Evolutionary conservation across 495 filamentous ascomycete genomes (phyloP).

Genomic region (Aspergillus kassunensis): DNA sequence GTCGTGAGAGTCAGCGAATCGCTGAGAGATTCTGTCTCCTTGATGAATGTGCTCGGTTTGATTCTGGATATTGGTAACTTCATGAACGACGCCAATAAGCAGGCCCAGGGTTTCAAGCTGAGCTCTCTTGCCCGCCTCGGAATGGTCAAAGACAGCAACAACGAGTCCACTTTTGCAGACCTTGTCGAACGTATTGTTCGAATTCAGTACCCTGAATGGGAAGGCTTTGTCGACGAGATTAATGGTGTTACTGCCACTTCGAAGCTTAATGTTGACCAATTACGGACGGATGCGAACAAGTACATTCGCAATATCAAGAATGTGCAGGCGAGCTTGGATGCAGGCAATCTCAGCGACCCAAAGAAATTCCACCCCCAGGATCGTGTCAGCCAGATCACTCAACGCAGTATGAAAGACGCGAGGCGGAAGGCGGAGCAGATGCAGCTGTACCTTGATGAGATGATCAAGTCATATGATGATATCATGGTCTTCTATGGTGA

Average conservation of each 20-base stretch:
- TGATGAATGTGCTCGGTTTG: conserved; percentile 93
- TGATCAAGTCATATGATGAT: conserved; percentile 85
- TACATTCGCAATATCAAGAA: conserved; percentile 96
- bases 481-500: conserved; percentile 98
- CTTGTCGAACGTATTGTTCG: conserved; percentile 96
- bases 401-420: conserved; percentile 94
- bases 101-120: conserved; percentile 95
- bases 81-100: conserved; percentile 99
- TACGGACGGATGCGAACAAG: conserved; percentile 81
- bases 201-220: conserved; percentile 94
- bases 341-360: conserved; percentile 89
- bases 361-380: conserved; percentile 99
- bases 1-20: conserved; percentile 85
- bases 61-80: conserved; percentile 98
- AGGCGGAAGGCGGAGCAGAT: conserved; percentile 94
- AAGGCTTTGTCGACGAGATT: conserved; percentile 83
- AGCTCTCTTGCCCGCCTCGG: conserved; percentile 89
- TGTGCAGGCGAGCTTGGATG: conserved; percentile 85
- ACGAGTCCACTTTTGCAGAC: conserved; percentile 92
- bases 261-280: conserved; percentile 92
- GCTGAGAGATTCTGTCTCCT: conserved; percentile 78
- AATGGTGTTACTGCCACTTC: conserved; percentile 74
- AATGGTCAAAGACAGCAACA: conserved; percentile 99
- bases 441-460: conserved; percentile 89
- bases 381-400: conserved; percentile 85